Conservation (phyloP, 768 basidiomycete species). For the Plicaturopsis crispa region DNA sequence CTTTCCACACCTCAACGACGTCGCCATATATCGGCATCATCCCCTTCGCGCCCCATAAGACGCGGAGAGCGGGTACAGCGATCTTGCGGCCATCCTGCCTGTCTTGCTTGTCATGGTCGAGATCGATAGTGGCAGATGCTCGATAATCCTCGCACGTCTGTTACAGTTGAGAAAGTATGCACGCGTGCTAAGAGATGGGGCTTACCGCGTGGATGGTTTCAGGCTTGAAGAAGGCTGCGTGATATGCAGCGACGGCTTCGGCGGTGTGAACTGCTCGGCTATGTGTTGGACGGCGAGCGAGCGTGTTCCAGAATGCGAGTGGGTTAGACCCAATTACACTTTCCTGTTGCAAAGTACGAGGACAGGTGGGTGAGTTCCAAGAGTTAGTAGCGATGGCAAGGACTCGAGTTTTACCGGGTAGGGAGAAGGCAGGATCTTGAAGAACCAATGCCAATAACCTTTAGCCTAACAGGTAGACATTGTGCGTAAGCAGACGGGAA, state of each 20-base stretch:
- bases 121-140: background rate
- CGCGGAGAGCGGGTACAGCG: background rate
- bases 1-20: background rate
- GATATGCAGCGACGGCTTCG: background rate
- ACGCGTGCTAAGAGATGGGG: background rate
- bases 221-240: background rate
- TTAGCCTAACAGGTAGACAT: background rate
- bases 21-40: background rate
- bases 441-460: background rate
- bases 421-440: background rate
- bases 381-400: too few species aligned
- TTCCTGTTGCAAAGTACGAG: background rate
- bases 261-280: background rate
- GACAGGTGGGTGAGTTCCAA: too few species aligned
- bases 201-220: background rate
- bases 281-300: background rate
- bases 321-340: background rate
- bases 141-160: background rate
- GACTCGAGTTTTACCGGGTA: background rate
- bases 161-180: background rate
- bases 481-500: background rate
- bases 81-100: background rate
- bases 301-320: background rate
- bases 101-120: background rate
- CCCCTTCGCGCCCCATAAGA: background rate